A percentile compares a stretch with the other conserved stretches of the same genome.
Conservation (phyloP, 2,329 filamentous ascomycete species). For the Pseudogymnoascus verrucosus region DNA sequence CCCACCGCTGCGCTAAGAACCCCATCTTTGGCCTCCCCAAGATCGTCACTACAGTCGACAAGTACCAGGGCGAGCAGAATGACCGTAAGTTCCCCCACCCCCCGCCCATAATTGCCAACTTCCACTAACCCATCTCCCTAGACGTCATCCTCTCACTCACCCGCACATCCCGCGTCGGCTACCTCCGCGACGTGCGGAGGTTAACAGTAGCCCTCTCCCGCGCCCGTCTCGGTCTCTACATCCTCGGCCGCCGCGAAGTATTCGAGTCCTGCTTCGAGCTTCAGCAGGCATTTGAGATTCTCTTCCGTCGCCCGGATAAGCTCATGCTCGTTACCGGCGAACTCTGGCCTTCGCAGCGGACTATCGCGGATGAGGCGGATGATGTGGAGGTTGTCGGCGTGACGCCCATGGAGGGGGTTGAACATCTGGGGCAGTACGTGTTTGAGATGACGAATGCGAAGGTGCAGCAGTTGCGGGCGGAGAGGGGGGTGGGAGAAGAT, state of each 20-base stretch:
- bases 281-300: conserved; percentile 71
- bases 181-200: conserved; percentile 85
- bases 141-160: conserved; percentile 91
- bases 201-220: conserved; percentile 92
- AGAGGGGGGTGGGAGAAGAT: not conserved
- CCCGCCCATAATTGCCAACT: conserved; percentile 16
- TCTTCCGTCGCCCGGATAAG: conserved; percentile 72
- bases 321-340: conserved; percentile 77
- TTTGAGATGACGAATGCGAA: conserved; percentile 76
- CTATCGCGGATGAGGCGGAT: conserved; percentile 34
- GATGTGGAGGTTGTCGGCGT: conserved; percentile 44
- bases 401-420: conserved; percentile 77
- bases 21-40: conserved; percentile 81
- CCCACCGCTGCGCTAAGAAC: conserved; percentile 74
- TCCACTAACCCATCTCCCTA: conserved; percentile 29
- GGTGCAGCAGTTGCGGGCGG: conserved; percentile 20
- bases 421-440: conserved; percentile 93
- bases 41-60: conserved; percentile 90
- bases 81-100: conserved; percentile 63
- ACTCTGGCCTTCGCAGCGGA: conserved; percentile 65
- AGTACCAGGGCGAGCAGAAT: conserved; percentile 98
- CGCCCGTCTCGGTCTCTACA: conserved; percentile 82
- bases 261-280: conserved; percentile 88
- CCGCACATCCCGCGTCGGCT: conserved; percentile 80
- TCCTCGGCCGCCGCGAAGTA: conserved; percentile 78